Evolutionary conservation across 1,284 basidiomycete species (phyloP).

Genomic region (Sanghuangporus baumii): DNA sequence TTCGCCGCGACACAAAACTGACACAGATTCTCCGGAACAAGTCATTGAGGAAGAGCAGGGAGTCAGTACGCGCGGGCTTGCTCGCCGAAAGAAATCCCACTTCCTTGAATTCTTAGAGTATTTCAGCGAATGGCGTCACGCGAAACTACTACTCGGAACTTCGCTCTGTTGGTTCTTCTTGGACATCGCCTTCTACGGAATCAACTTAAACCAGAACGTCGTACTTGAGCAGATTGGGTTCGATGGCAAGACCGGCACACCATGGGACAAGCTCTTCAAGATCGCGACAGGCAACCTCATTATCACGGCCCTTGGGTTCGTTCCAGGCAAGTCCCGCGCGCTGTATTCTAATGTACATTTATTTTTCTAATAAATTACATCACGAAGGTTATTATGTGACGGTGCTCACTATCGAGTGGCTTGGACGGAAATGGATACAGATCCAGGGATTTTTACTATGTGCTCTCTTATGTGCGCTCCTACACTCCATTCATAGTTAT

Average conservation of each 20-base stretch:
- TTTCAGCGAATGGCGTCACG: constrained; percentile 53
- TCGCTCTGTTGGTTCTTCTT: constrained; percentile 51
- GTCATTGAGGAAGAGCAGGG: constrained; percentile 20
- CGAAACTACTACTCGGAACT: constrained; percentile 47
- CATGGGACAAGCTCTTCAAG: constrained; percentile 61
- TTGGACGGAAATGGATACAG: constrained; percentile 73
- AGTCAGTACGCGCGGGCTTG: constrained; percentile 17
- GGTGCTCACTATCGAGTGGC: constrained; percentile 63
- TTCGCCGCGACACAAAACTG: not conserved
- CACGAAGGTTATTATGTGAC: constrained; percentile 59
- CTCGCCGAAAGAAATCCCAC: constrained; percentile 32
- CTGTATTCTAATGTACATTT: constrained; percentile 21
- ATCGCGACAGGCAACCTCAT: constrained; percentile 64
- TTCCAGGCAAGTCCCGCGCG: constrained; percentile 49
- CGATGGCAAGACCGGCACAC: constrained; percentile 46
- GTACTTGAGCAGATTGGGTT: constrained; percentile 66
- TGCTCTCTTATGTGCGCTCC: constrained; percentile 56
- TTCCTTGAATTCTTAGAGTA: constrained; percentile 43
- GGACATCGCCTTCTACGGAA: constrained; percentile 67
- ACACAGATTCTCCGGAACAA: not conserved
- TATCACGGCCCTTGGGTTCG: constrained; percentile 66
- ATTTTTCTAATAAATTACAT: constrained; percentile 24
- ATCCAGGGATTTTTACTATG: constrained; percentile 73
- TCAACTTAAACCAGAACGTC: constrained; percentile 75
- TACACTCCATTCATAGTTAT: not conserved